A percentile compares a stretch with the other conserved stretches of the same genome.
Conservation (phyloP, 2,329 filamentous ascomycete genomes). For the Stachybotrys chartarum region DNA sequence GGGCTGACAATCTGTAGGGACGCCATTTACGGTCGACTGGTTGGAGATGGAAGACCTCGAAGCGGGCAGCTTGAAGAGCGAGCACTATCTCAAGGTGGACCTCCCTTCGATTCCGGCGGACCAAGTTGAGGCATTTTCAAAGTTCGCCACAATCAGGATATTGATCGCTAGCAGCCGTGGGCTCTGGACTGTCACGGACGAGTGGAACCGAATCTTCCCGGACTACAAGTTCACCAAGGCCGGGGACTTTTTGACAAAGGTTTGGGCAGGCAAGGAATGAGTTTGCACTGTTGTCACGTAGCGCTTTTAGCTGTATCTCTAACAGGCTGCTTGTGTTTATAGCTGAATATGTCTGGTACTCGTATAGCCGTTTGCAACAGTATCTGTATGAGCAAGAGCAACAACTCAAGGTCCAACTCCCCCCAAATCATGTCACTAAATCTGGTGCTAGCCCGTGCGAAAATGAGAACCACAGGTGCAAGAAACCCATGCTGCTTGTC, state of each 20-base stretch:
- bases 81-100: slow-evolving; percentile 4
- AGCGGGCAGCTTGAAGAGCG: slow-evolving; percentile 14
- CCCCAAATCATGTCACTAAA: no score
- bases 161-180: slow-evolving; percentile 26
- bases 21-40: slow-evolving; percentile 7
- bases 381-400: no score
- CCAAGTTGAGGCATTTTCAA: slow-evolving; percentile 11
- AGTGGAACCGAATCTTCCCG: slow-evolving; percentile 37
- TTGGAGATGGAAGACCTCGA: slow-evolving; percentile 10
- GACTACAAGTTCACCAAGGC: slow-evolving; percentile 32
- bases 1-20: slow-evolving; percentile 2
- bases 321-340: no score
- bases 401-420: no score
- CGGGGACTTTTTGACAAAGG: slow-evolving; percentile 32
- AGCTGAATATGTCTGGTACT: no score
- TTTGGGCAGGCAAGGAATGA: background rate
- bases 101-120: slow-evolving; percentile 12
- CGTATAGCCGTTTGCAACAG: no score
- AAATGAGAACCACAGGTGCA: no score
- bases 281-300: no score
- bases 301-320: no score
- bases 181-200: slow-evolving; percentile 29
- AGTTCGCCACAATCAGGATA: slow-evolving; percentile 22
- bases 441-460: no score
- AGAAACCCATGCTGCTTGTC: no score